Conservation (phyloP, 176 grass and related monocot genomes). For the Tuctoria greenei region DNA sequence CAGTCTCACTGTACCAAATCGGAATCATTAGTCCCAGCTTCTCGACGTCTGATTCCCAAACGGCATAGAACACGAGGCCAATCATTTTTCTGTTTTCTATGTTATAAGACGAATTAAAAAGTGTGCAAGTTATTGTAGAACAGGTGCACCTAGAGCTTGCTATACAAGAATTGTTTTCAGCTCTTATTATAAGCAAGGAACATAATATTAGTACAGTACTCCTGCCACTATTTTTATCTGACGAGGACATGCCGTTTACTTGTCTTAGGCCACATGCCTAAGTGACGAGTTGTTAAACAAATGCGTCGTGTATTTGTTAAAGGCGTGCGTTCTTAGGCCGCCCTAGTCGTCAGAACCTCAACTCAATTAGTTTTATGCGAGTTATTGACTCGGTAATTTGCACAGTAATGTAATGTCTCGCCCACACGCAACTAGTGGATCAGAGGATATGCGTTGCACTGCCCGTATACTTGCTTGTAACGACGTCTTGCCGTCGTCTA, state of each 20-base stretch:
- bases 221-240: background rate
- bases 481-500: too few species aligned
- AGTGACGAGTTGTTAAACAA: background rate
- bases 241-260: background rate
- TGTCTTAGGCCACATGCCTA: slow-evolving; percentile 32
- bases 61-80: background rate
- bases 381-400: background rate
- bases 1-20: background rate
- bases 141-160: slow-evolving; percentile 20
- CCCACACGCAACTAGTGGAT: background rate
- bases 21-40: slow-evolving; percentile 5
- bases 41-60: background rate
- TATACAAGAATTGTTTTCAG: background rate
- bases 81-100: slow-evolving; percentile 6
- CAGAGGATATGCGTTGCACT: too few species aligned
- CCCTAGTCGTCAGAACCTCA: background rate
- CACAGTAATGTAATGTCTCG: background rate
- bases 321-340: background rate
- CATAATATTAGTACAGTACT: background rate
- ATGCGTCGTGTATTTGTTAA: background rate
- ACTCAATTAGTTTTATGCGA: background rate
- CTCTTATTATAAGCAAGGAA: background rate
- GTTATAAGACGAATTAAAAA: background rate
- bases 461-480: too few species aligned
- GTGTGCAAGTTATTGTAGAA: background rate